A percentile compares a stretch with the other conserved stretches of the same genome.
Evolutionary conservation across 2,329 filamentous ascomycete species (phyloP).

Genomic region (Amphichorda felina): DNA sequence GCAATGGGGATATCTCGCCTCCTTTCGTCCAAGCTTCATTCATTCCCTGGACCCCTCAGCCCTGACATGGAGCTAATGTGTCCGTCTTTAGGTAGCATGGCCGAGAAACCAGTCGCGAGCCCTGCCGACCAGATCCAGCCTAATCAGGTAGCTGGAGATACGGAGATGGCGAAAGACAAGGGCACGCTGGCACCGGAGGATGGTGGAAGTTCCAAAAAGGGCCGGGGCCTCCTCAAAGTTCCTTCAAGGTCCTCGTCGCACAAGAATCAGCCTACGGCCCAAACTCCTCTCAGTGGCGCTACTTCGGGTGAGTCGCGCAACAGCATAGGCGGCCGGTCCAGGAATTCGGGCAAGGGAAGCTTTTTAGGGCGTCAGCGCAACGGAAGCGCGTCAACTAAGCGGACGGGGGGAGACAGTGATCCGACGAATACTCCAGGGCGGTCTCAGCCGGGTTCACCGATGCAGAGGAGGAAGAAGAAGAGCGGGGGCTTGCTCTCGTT

Average conservation of each 20-base stretch:
- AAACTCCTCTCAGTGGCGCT: constrained; percentile 47
- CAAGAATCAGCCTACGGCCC: constrained; percentile 44
- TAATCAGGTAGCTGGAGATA: constrained; percentile 18
- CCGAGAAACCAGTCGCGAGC: neutral
- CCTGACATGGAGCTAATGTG: too few species aligned
- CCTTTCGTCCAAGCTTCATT: too few species aligned
- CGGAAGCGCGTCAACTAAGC: constrained; percentile 56
- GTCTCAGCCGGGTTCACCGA: constrained; percentile 40
- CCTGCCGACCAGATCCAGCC: neutral
- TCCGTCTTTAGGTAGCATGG: neutral
- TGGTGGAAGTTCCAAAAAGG: constrained; percentile 31
- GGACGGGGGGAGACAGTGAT: constrained; percentile 41
- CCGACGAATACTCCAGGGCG: constrained; percentile 35
- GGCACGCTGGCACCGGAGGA: constrained; percentile 28
- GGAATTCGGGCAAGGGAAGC: constrained; percentile 53
- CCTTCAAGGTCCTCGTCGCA: constrained; percentile 51
- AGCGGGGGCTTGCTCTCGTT: constrained; percentile 45
- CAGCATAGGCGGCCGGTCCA: constrained; percentile 52
- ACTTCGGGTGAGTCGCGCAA: constrained; percentile 47
- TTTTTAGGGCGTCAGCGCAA: constrained; percentile 51
- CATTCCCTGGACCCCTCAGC: too few species aligned
- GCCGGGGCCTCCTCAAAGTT: constrained; percentile 41
- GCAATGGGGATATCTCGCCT: too few species aligned
- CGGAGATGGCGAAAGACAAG: constrained; percentile 31
- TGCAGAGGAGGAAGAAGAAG: constrained; percentile 38